Evolutionary conservation across 139 green algal genomes (phyloP).

Genomic region (Tetradesmus lagerheimii): DNA sequence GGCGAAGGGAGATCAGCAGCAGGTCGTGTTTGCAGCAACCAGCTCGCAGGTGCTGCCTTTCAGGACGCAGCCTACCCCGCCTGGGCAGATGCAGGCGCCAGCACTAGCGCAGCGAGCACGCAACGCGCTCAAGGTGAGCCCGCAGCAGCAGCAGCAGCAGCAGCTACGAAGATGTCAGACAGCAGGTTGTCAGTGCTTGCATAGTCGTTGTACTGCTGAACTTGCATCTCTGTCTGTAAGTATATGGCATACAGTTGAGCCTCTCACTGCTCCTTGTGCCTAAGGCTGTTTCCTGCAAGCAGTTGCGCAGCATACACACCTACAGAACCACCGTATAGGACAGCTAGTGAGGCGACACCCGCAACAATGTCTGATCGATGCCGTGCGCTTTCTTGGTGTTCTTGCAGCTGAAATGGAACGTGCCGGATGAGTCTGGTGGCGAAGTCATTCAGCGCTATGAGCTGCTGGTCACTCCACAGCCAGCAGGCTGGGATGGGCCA

Average conservation of each 20-base stretch:
- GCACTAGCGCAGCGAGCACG: constrained; percentile 56
- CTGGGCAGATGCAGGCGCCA: constrained; percentile 56
- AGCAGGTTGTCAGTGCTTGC: background rate
- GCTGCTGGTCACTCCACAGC: constrained; percentile 63
- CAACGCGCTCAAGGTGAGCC: constrained; percentile 70
- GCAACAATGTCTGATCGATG: background rate
- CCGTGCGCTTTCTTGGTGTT: background rate
- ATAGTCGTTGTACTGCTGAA: background rate
- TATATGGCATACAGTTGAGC: background rate
- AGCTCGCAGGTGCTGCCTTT: constrained; percentile 56
- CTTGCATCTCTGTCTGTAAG: background rate
- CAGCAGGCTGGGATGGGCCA: constrained; percentile 43
- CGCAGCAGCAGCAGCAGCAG: constrained; percentile 4
- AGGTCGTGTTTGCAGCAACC: constrained; percentile 45
- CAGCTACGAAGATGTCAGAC: background rate
- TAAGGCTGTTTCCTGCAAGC: background rate
- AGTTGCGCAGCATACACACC: background rate
- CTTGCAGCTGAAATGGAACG: constrained; percentile 74
- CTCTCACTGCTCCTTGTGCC: background rate
- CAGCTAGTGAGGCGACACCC: background rate
- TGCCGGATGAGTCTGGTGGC: constrained; percentile 77
- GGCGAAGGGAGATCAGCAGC: constrained; percentile 17
- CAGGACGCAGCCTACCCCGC: constrained; percentile 60
- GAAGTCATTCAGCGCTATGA: constrained; percentile 61
- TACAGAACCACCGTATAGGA: background rate